A percentile compares a stretch with the other conserved stretches of the same genome.
phyloP scores from a whole-genome alignment of 495 filamentous ascomycete genomes.

The Penicillium verhagenii region DNA sequence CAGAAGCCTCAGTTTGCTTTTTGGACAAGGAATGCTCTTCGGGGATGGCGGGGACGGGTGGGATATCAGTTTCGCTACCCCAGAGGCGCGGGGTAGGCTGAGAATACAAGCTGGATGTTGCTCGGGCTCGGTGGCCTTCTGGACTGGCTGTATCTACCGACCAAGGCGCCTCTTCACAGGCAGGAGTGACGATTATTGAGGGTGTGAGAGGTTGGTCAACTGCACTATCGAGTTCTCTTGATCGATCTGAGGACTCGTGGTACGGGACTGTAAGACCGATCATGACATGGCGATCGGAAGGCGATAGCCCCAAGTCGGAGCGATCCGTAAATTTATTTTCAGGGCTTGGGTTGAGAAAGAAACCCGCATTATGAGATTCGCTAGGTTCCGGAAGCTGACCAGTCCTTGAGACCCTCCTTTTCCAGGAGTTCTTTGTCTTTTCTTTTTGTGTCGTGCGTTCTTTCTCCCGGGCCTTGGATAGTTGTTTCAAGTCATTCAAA shows the following conservation, averaged over 20 bases:
- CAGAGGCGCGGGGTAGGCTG: conserved; percentile 46
- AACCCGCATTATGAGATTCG: conserved; percentile 14
- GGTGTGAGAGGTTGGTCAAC: conserved; percentile 47
- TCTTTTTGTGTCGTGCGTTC: conserved; percentile 29
- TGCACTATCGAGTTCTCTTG: conserved; percentile 33
- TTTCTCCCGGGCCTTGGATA: conserved; percentile 37
- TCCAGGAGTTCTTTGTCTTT: neutral
- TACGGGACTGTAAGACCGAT: conserved; percentile 75
- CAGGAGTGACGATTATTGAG: conserved; percentile 66
- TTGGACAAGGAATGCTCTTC: conserved; percentile 29
- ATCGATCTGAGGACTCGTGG: conserved; percentile 47
- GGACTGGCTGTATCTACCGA: conserved; percentile 22
- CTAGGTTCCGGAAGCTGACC: neutral
- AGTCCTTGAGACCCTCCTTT: neutral
- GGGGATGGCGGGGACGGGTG: conserved; percentile 65
- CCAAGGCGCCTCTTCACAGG: conserved; percentile 62
- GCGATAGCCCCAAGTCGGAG: conserved; percentile 62
- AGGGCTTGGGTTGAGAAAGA: conserved; percentile 15
- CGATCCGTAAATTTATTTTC: conserved; percentile 23
- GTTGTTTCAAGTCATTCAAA: conserved; percentile 39
- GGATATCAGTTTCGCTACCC: conserved; percentile 34
- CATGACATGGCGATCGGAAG: conserved; percentile 70
- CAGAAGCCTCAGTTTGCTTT: conserved; percentile 29
- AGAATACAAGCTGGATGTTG: conserved; percentile 69
- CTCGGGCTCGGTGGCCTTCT: conserved; percentile 33